phyloP scores from a whole-genome alignment of 2,329 filamentous ascomycete species.

The Pestalotiopsis fici region DNA sequence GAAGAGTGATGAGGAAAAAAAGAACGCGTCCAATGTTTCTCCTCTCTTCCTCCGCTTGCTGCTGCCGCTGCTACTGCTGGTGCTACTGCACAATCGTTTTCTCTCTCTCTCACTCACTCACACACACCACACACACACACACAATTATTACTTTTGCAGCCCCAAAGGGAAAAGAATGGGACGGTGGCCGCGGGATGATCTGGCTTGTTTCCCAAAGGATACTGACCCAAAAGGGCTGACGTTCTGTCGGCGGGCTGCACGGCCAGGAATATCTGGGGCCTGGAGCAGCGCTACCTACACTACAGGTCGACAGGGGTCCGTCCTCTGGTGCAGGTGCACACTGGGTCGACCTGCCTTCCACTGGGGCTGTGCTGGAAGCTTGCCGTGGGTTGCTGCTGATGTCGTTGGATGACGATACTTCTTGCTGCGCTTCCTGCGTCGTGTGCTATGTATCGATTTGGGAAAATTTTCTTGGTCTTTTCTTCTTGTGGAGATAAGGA shows the following conservation, averaged over 20 bases:
- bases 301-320: background rate
- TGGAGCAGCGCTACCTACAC: slow-evolving; percentile 3
- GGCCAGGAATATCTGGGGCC: slow-evolving; percentile 1
- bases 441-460: background rate
- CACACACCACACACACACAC: background rate
- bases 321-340: background rate
- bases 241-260: slow-evolving; percentile 7
- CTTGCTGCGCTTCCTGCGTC: background rate
- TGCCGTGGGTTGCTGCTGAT: background rate
- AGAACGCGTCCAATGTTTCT: background rate
- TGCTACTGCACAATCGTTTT: background rate
- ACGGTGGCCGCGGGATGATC: slow-evolving; percentile 9
- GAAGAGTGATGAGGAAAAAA: background rate
- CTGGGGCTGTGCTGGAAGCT: slow-evolving; percentile 6
- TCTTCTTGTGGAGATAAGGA: background rate
- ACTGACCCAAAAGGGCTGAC: slow-evolving; percentile 9
- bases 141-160: background rate
- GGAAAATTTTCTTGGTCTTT: background rate
- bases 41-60: background rate
- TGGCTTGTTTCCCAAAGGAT: slow-evolving; percentile 9
- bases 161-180: slow-evolving; percentile 12
- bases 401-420: background rate
- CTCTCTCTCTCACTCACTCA: background rate
- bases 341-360: background rate
- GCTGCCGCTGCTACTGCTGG: background rate